A percentile compares a stretch with the other conserved stretches of the same genome.
These are phyloP conservation scores for Microdochium paspali DNA, from an alignment of 2,329 filamentous ascomycete species.

Conservation along the genomic window DNA sequence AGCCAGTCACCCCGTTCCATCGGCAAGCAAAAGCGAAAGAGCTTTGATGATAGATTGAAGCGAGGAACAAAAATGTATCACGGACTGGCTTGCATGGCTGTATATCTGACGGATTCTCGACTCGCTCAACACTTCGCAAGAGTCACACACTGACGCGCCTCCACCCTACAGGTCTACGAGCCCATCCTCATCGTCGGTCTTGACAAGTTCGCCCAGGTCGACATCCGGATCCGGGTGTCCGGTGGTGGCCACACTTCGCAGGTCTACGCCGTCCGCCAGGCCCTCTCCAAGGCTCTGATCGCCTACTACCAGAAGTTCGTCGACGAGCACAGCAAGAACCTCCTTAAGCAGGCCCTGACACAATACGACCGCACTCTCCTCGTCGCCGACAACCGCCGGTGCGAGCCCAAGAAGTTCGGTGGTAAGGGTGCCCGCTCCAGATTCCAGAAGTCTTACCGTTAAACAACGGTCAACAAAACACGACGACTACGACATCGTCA, in stretches of 20 bases:
- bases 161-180: constrained; percentile 72
- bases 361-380: constrained; percentile 95
- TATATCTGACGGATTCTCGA: background rate
- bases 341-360: constrained; percentile 93
- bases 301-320: constrained; percentile 99
- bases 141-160: constrained; percentile 5
- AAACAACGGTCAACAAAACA: constrained; percentile 30
- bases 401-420: constrained; percentile 98
- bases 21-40: background rate
- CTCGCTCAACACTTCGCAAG: no score
- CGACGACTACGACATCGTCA: background rate
- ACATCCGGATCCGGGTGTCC: constrained; percentile 92
- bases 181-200: constrained; percentile 92
- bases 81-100: background rate
- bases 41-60: background rate
- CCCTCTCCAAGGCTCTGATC: constrained; percentile 94
- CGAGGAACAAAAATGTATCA: background rate
- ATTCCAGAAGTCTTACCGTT: constrained; percentile 99
- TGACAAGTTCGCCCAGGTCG: constrained; percentile 94
- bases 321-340: constrained; percentile 99
- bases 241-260: constrained; percentile 98
- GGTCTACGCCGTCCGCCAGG: constrained; percentile 97
- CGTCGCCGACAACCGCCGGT: constrained; percentile 97
- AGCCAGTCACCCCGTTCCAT: background rate
- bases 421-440: constrained; percentile 89